A percentile compares a stretch with the other conserved stretches of the same genome.
Conservation (phyloP, 2,329 filamentous ascomycete genomes). For the Emydomyces testavorans region DNA sequence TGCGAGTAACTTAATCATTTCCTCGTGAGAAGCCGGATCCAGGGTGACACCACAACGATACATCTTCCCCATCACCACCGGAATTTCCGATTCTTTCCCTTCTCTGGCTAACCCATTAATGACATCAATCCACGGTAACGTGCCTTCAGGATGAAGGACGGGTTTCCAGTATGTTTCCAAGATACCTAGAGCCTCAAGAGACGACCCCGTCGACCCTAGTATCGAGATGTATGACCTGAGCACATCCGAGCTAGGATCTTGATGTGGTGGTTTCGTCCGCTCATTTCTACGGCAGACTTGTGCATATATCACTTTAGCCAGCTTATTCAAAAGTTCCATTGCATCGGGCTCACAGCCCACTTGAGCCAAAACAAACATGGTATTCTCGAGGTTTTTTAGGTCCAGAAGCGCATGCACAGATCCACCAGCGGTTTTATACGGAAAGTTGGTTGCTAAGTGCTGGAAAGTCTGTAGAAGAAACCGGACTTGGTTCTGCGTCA, state of each 20-base stretch:
- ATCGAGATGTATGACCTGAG: constrained; percentile 40
- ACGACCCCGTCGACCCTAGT: constrained; percentile 45
- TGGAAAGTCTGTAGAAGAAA: constrained; percentile 49
- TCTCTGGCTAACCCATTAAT: constrained; percentile 42
- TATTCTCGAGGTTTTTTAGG: constrained; percentile 30
- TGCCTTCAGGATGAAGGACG: constrained; percentile 20
- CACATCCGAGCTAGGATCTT: constrained; percentile 24
- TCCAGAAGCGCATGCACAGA: constrained; percentile 25
- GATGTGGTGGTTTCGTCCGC: not conserved
- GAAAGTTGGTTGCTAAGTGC: constrained; percentile 39
- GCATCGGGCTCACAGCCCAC: constrained; percentile 28
- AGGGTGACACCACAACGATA: constrained; percentile 24
- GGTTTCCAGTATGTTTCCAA: constrained; percentile 34
- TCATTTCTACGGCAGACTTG: constrained; percentile 20
- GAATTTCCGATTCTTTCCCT: constrained; percentile 36
- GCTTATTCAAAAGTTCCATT: constrained; percentile 29
- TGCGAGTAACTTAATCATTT: constrained; percentile 54
- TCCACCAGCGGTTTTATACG: constrained; percentile 12
- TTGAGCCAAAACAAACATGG: constrained; percentile 31
- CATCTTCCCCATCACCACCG: constrained; percentile 18
- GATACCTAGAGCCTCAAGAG: constrained; percentile 42
- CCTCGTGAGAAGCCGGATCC: constrained; percentile 31
- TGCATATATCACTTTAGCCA: constrained; percentile 31
- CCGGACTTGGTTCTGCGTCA: constrained; percentile 55
- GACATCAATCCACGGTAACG: constrained; percentile 41